Base-by-base conservation (phyloP, 2,329 filamentous ascomycete species). In the Sphaerostilbella broomeana region DNA sequence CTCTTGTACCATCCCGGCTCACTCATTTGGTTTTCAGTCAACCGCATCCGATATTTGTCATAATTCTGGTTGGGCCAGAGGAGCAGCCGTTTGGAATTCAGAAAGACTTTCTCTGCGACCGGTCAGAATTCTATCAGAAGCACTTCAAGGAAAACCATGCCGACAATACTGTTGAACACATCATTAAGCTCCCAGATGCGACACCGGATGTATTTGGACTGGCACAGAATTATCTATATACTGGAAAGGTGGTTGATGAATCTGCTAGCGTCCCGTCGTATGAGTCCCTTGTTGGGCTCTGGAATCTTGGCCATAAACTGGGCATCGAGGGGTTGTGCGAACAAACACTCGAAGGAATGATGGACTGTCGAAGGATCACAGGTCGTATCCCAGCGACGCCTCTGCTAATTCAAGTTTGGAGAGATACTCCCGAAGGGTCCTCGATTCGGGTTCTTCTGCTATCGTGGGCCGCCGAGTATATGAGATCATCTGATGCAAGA, bases 401-500 rank as follows among this genome's bases (percentile, higher is more conserved):
- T 2, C 63, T 80, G 2, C 68, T 81, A 5, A 70, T 79, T 1
- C 69, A 75, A 49, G 76, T 77, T 6, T 81, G 77, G 76, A 68
- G 72, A 34, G 74, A 79, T 36, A 79, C 75, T 0, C 74, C 75
- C 0, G 73, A 76, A 47, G 75, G 75, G 7, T 79, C 75, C 3
- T 68, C 73, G 1, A 73, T 81, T 34, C 68, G 77, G 26, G 65
- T 67, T 44, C 68, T 81, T 25, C 66, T 81, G 11, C 60, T 80
- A 3, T 69, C 65, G 9, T 81, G 77, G 77, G 73, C 75, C 2
- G 76, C 75, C 18, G 77, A 81, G 55, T 80, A 80, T 49, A 77
- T 80, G 61, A 63, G 73, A 28, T 72, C 72, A 0, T 77, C 74
- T 4, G 69, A 75, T 16, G 65, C 67, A 2, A 66, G 74, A 13